phyloP scores from a whole-genome alignment of 2,329 filamentous ascomycete genomes.

The Colletotrichum sp. region DNA sequence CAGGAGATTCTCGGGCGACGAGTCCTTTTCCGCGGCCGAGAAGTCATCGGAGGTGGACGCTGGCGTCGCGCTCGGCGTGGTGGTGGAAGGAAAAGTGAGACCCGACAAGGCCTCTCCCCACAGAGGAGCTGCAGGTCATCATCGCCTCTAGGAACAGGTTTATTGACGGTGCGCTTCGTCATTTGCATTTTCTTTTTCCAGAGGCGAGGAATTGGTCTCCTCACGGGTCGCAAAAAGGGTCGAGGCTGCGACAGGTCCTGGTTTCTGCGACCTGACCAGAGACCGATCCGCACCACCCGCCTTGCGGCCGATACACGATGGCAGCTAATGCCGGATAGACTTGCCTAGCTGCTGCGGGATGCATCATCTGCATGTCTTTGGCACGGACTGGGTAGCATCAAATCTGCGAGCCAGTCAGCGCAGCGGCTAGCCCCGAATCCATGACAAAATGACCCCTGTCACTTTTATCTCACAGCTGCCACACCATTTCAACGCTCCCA shows the following conservation, averaged over 20 bases:
- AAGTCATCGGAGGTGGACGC: conserved; percentile 20
- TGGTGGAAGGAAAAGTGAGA: conserved; percentile 22
- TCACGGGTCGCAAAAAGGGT: not conserved
- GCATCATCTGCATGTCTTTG: conserved; percentile 22
- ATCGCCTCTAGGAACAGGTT: conserved; percentile 19
- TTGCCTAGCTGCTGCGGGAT: conserved; percentile 23
- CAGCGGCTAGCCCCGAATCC: conserved; percentile 20
- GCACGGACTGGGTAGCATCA: conserved; percentile 9
- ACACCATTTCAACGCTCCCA: conserved; percentile 18
- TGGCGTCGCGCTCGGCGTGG: conserved; percentile 23
- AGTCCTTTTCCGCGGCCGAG: conserved; percentile 19
- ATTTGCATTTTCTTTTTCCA: conserved; percentile 15
- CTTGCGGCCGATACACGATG: conserved; percentile 22
- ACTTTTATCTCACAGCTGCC: conserved; percentile 16
- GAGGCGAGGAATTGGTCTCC: not conserved
- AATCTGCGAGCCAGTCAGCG: conserved; percentile 21
- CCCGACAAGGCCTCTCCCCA: not conserved
- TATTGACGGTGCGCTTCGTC: conserved; percentile 16
- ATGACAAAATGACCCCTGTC: conserved; percentile 18
- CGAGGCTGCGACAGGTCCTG: conserved; percentile 17
- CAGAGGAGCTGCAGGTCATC: conserved; percentile 19
- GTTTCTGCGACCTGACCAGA: conserved; percentile 12
- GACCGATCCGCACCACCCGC: conserved; percentile 18
- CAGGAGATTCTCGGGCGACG: conserved; percentile 25
- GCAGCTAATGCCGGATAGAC: conserved; percentile 23